Evolutionary conservation across 805 yeast species (phyloP).

Genomic region (Hemisphaericaspora nanyangensis): DNA sequence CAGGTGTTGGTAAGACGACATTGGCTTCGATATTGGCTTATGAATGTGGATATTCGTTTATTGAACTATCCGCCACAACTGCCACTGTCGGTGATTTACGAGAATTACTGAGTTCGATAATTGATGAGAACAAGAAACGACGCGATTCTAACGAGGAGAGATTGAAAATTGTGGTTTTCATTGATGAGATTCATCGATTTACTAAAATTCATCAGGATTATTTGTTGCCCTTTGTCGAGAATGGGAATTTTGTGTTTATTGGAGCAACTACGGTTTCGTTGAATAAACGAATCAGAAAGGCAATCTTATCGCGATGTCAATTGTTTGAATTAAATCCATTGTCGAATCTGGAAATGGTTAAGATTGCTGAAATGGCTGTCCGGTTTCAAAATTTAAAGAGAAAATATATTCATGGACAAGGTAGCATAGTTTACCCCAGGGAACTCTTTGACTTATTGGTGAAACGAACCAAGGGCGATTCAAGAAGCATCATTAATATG

Average conservation of each 20-base stretch:
- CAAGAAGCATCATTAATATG: conserved; percentile 29
- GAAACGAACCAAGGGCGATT: conserved; percentile 24
- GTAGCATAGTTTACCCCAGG: conserved; percentile 12
- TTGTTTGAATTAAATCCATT: conserved; percentile 66
- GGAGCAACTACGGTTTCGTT: conserved; percentile 99
- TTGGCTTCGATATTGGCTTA: conserved; percentile 64
- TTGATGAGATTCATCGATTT: conserved; percentile 92
- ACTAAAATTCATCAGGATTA: conserved; percentile 85
- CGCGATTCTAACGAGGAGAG: conserved; percentile 32
- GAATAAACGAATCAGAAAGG: conserved; percentile 73
- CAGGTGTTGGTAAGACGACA: conserved; percentile 94
- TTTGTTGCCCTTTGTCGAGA: conserved; percentile 77
- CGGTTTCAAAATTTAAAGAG: conserved; percentile 25
- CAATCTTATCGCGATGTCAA: conserved; percentile 80
- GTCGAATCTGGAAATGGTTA: conserved; percentile 42
- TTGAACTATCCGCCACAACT: conserved; percentile 83
- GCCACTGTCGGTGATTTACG: conserved; percentile 65
- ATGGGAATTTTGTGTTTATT: conserved; percentile 73
- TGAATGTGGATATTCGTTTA: conserved; percentile 52
- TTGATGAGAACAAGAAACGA: conserved; percentile 42
- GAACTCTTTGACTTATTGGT: conserved; percentile 15
- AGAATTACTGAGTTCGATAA: conserved; percentile 49
- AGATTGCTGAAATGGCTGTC: conserved; percentile 57
- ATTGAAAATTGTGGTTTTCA: conserved; percentile 53
- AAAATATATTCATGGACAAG: not conserved